phyloP scores from a whole-genome alignment of 768 basidiomycete genomes.

The Thelephora aurantiotincta region DNA sequence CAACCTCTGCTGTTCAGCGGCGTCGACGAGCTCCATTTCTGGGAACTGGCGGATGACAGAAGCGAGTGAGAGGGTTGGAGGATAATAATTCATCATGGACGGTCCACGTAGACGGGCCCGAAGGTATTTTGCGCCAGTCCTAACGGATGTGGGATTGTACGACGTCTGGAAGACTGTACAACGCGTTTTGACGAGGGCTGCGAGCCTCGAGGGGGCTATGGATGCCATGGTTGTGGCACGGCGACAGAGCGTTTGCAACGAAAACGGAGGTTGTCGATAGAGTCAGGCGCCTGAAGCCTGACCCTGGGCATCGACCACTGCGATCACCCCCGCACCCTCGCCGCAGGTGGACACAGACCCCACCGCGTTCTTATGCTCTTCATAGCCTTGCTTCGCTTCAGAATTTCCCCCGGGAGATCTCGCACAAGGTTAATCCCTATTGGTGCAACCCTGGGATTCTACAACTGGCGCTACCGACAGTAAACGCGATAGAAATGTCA shows the following conservation, averaged over 20 bases:
- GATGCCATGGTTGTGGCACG: slow-evolving; percentile 18
- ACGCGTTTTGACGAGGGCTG: slow-evolving; percentile 46
- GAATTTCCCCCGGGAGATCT: too few relatives aligned
- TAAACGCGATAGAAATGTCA: too few relatives aligned
- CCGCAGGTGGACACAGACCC: too few relatives aligned
- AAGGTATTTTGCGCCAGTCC: slow-evolving; percentile 90
- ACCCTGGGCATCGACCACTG: background rate
- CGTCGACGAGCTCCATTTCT: slow-evolving; percentile 36
- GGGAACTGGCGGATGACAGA: slow-evolving; percentile 36
- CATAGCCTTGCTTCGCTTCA: background rate
- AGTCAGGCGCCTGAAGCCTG: background rate
- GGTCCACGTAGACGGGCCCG: slow-evolving; percentile 72
- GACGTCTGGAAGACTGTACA: slow-evolving; percentile 74
- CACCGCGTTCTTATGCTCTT: too few relatives aligned
- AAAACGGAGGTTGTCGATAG: background rate
- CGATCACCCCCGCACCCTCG: background rate
- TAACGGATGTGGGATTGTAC: slow-evolving; percentile 69
- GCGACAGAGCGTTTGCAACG: background rate
- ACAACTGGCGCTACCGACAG: too few relatives aligned
- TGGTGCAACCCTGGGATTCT: background rate
- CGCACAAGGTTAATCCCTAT: background rate
- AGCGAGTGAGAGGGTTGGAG: slow-evolving; percentile 40
- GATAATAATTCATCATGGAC: slow-evolving; percentile 78
- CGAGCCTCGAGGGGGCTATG: slow-evolving; percentile 36
- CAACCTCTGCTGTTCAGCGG: slow-evolving; percentile 51